A percentile compares a stretch with the other conserved stretches of the same genome.
These are phyloP conservation scores for Fulvia fulva DNA, from an alignment of 2,329 filamentous ascomycete species.

Conservation along the genomic window DNA sequence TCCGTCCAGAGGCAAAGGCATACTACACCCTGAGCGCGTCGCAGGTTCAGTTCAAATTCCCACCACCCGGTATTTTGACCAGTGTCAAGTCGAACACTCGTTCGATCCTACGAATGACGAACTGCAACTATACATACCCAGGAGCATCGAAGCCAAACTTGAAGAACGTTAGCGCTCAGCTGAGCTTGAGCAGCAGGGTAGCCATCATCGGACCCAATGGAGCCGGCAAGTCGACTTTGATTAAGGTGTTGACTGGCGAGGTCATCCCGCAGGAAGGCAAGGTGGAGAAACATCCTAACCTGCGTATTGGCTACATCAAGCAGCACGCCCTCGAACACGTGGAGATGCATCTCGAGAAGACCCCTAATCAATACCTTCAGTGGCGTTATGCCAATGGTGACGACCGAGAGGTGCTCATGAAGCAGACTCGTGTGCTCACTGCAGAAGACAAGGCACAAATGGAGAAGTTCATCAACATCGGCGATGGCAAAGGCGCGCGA, in stretches of 20 bases:
- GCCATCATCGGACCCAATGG: conserved; percentile 97
- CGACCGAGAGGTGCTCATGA: conserved; percentile 94
- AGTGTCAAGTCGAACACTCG: conserved; percentile 94
- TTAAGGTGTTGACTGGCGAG: conserved; percentile 95
- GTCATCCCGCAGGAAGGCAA: conserved; percentile 75
- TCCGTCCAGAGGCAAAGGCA: conserved; percentile 90
- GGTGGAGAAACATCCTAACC: conserved; percentile 97
- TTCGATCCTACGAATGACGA: conserved; percentile 90
- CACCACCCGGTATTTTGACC: conserved; percentile 85
- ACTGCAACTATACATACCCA: conserved; percentile 93
- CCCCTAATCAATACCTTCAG: conserved; percentile 96
- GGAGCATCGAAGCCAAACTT: conserved; percentile 83
- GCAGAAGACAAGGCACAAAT: conserved; percentile 83
- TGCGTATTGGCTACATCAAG: conserved; percentile 99
- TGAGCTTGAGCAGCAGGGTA: conserved; percentile 84
- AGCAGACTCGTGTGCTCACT: conserved; percentile 89
- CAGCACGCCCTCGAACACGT: conserved; percentile 99
- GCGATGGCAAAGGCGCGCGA: conserved; percentile 71
- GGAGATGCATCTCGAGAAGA: conserved; percentile 99
- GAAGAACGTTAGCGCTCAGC: conserved; percentile 76
- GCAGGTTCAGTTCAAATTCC: conserved; percentile 95
- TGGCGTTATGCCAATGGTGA: conserved; percentile 98
- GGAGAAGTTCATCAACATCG: conserved; percentile 81
- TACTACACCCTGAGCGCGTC: conserved; percentile 94
- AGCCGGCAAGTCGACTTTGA: conserved; percentile 95